phyloP scores from a whole-genome alignment of 2,329 filamentous ascomycete genomes.

The Paecilomyces fulvus region DNA sequence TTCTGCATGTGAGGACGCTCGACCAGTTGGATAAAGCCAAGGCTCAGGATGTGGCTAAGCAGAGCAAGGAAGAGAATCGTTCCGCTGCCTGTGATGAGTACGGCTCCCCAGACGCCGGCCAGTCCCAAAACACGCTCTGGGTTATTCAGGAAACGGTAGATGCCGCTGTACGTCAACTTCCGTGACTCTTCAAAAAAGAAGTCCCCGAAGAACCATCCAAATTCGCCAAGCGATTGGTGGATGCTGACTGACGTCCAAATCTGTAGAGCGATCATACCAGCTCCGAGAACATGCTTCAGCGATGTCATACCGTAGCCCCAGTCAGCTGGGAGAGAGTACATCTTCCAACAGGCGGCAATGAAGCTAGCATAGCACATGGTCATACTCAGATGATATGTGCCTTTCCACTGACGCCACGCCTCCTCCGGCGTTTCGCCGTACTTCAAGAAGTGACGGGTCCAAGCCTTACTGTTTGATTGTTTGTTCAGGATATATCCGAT shows the following conservation, averaged over 20 bases:
- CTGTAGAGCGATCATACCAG: slow-evolving; percentile 73
- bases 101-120: slow-evolving; percentile 90
- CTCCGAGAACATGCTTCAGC: slow-evolving; percentile 78
- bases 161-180: slow-evolving; percentile 90
- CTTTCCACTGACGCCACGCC: slow-evolving; percentile 97
- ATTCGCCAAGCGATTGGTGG: slow-evolving; percentile 91
- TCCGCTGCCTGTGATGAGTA: slow-evolving; percentile 83
- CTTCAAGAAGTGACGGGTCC: slow-evolving; percentile 97
- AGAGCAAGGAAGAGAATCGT: slow-evolving; percentile 81
- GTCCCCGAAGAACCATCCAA: slow-evolving; percentile 98
- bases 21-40: slow-evolving; percentile 84
- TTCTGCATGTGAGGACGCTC: slow-evolving; percentile 98
- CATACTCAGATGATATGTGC: slow-evolving; percentile 87
- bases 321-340: slow-evolving; percentile 79
- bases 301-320: slow-evolving; percentile 82
- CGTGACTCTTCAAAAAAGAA: slow-evolving; percentile 91
- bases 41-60: slow-evolving; percentile 72
- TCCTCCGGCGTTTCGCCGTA: slow-evolving; percentile 84
- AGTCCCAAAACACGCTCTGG: slow-evolving; percentile 89
- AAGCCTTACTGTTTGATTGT: slow-evolving; percentile 85
- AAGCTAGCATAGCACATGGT: slow-evolving; percentile 84
- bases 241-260: slow-evolving; percentile 89
- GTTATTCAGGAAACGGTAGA: slow-evolving; percentile 97
- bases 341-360: slow-evolving; percentile 87
- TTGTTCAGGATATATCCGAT: slow-evolving; percentile 75